Conservation (phyloP, 441 rosid genomes). For the Populus trichocarpa region DNA sequence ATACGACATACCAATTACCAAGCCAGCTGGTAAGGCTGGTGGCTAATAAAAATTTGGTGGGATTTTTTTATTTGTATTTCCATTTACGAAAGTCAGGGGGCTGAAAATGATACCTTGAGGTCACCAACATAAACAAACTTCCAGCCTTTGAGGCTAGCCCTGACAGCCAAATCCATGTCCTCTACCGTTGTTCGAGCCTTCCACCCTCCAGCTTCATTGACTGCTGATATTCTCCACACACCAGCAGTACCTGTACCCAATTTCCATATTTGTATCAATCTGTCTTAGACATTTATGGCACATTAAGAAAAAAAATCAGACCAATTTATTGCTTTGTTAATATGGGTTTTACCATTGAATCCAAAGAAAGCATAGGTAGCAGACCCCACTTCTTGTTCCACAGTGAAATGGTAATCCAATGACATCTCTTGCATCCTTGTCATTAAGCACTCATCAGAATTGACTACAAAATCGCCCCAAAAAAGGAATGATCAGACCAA, state of each 20-base stretch:
- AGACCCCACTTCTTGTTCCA: slow-evolving; percentile 96
- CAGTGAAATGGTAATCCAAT: slow-evolving; percentile 73
- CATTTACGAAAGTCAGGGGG: background rate
- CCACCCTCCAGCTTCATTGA: slow-evolving; percentile 98
- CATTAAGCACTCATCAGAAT: slow-evolving; percentile 86
- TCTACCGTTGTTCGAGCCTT: slow-evolving; percentile 92
- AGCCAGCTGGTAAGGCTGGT: background rate
- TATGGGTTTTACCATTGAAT: slow-evolving; percentile 56
- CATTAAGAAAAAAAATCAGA: background rate
- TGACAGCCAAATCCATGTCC: slow-evolving; percentile 92
- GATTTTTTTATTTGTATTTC: background rate
- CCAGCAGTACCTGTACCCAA: slow-evolving; percentile 74
- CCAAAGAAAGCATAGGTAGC: slow-evolving; percentile 84
- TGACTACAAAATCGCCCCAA: slow-evolving; percentile 36
- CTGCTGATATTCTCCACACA: slow-evolving; percentile 86
- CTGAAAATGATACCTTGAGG: slow-evolving; percentile 36
- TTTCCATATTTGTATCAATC: background rate
- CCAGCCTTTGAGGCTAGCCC: slow-evolving; percentile 95
- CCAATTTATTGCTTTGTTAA: too few relatives aligned
- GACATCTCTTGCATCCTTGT: slow-evolving; percentile 99
- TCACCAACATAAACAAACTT: slow-evolving; percentile 53
- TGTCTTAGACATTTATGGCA: background rate
- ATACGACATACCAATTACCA: background rate
- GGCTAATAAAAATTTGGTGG: background rate
- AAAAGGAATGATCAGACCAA: background rate